Evolutionary conservation across 2,329 filamentous ascomycete species (phyloP), one percentile per base, ranked within the genome.

Genomic region (Paecilomyces sp.): DNA sequence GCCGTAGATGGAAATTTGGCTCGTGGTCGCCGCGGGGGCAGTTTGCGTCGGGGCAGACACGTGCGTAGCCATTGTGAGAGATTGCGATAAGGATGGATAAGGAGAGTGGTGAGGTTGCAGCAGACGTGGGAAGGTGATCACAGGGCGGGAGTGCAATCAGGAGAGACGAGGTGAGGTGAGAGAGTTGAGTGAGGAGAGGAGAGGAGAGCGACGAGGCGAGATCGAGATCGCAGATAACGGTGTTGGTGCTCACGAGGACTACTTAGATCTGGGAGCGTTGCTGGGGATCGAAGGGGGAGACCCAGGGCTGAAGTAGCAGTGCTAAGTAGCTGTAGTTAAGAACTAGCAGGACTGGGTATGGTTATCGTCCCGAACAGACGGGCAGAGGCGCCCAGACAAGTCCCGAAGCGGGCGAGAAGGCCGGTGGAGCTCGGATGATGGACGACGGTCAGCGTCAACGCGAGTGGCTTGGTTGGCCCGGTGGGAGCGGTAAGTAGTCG

Each of bases 1-100:
- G 50, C 74, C 72, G 64, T 75, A 75, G 58, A 72, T 65, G 28
- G 71, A 73, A 63, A 75, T 71, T 58, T 72, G 74, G 59, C 73
- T 67, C 58, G 63, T 28, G 51, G 65, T 53, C 31, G 65, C 57
- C 22, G 63, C 56, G 55, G 66, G 58, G 55, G 61, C 54, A 33
- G 50, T 33, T 55, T 58, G 25, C 50, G 31, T 33, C 31, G 58
- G 56, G 30, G 62, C 64, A 25, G 68, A 61, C 56, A 71, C 72
- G 57, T 72, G 58, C 57, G 62, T 60, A 25, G 60, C 56, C 24
- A 47, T 58, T 53, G 58, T 58, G 36, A 56, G 50, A 60, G 31
- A 63, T 63, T 24, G 25, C 22, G 50, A 53, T 22, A 18, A 18
- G 18, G 50, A 24, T 13, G 36, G 36, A 15, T n/a, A 15, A 24